These are phyloP conservation scores for Castanospermum australe DNA, from an alignment of 306 rosid species.

Conservation along the genomic window DNA sequence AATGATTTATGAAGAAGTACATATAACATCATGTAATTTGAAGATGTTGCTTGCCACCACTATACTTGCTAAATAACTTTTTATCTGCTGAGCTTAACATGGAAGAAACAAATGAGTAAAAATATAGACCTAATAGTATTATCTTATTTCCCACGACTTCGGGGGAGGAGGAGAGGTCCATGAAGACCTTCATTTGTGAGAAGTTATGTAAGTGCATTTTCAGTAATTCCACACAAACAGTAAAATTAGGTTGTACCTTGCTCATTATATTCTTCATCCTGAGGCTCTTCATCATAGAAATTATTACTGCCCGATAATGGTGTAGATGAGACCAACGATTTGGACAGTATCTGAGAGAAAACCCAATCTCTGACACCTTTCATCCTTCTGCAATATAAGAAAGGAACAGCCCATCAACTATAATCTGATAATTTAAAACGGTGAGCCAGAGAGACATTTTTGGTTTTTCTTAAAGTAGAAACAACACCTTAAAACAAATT, in stretches of 20 bases:
- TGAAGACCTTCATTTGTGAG: not conserved
- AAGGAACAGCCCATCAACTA: conserved; percentile 16
- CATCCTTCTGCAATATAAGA: conserved; percentile 63
- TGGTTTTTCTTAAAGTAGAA: not conserved
- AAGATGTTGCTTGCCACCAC: not conserved
- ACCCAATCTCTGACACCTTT: conserved; percentile 80
- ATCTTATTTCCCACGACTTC: not conserved
- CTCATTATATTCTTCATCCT: conserved; percentile 41
- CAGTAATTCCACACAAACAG: not conserved
- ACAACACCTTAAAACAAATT: not conserved
- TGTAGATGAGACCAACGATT: conserved; percentile 62
- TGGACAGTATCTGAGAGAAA: conserved; percentile 77
- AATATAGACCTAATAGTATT: not conserved
- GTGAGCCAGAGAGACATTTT: not conserved
- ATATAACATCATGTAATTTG: not conserved
- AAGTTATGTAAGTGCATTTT: not conserved
- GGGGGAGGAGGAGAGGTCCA: not conserved
- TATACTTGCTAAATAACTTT: not conserved
- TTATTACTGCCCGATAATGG: conserved; percentile 56
- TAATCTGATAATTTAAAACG: not conserved
- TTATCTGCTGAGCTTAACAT: not conserved
- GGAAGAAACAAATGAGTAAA: not conserved
- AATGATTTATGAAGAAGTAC: not conserved
- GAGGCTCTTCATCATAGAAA: conserved; percentile 45
- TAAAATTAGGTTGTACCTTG: conserved; percentile 56